Evolutionary conservation across 2,329 filamentous ascomycete species (phyloP).

Genomic region (Talaromyces atroroseus): DNA sequence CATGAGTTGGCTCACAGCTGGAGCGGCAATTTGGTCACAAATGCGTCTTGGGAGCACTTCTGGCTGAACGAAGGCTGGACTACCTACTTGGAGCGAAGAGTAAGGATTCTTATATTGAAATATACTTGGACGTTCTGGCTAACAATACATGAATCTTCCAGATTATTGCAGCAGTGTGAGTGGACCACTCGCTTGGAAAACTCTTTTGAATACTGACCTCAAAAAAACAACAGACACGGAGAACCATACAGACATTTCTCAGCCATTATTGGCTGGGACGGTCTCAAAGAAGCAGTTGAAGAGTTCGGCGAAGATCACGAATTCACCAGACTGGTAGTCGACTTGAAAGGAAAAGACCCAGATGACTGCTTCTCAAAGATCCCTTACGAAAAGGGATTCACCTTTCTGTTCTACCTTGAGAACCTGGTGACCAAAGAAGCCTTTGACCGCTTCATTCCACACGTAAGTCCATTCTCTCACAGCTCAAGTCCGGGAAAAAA

Average conservation of each 20-base stretch:
- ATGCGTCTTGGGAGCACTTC: conserved; percentile 50
- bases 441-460: conserved; percentile 92
- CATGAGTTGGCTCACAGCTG: conserved; percentile 74
- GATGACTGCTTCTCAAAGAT: conserved; percentile 92
- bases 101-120: conserved; percentile 19
- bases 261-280: conserved; percentile 93
- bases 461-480: conserved; percentile 40
- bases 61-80: conserved; percentile 81
- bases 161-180: conserved; percentile 39
- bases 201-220: neutral
- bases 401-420: conserved; percentile 87
- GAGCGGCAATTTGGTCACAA: conserved; percentile 71
- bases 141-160: conserved; percentile 16
- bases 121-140: conserved; percentile 11
- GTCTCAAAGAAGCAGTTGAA: conserved; percentile 72
- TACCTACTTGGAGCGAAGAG: conserved; percentile 80
- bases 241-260: conserved; percentile 87
- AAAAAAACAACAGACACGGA: conserved; percentile 57
- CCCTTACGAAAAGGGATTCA: conserved; percentile 95
- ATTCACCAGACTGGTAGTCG: conserved; percentile 85
- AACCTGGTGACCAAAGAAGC: conserved; percentile 75
- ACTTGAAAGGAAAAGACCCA: conserved; percentile 84
- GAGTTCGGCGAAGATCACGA: conserved; percentile 78
- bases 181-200: neutral
- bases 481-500: neutral